phyloP scores from a whole-genome alignment of 495 filamentous ascomycete species.

The Penicillium paradoxum region DNA sequence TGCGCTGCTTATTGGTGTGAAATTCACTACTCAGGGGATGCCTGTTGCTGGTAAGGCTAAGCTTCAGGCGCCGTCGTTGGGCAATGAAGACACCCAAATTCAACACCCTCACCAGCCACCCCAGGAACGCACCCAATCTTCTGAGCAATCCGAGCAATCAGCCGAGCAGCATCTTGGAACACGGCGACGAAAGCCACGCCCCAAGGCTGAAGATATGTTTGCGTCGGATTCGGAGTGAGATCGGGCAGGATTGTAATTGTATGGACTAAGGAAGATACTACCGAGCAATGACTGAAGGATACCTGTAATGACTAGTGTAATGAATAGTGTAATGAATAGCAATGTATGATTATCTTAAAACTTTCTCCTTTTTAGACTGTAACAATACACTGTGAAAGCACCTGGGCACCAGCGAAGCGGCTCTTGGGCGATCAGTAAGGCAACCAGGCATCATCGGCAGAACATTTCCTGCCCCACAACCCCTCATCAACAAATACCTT shows the following conservation, averaged over 20 bases:
- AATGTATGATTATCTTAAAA: background rate
- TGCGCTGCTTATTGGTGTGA: too few relatives aligned
- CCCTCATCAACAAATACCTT: conserved; percentile 33
- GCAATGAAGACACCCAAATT: conserved; percentile 3
- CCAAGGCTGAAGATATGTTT: conserved; percentile 94
- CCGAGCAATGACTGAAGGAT: background rate
- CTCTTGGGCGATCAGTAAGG: conserved; percentile 10
- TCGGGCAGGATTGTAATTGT: conserved; percentile 16
- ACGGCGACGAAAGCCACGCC: conserved; percentile 51
- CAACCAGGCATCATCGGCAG: conserved; percentile 22
- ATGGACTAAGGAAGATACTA: conserved; percentile 2
- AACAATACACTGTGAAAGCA: background rate
- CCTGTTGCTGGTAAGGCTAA: conserved; percentile 41
- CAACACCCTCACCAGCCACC: conserved; percentile 15
- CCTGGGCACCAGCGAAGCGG: too few relatives aligned
- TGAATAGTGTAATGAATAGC: background rate
- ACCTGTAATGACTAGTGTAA: background rate
- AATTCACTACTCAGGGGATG: conserved; percentile 55
- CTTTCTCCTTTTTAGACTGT: background rate
- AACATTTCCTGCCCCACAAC: conserved; percentile 29
- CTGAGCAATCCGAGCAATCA: conserved; percentile 15
- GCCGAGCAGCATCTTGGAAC: conserved; percentile 11
- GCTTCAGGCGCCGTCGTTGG: conserved; percentile 21
- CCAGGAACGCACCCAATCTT: conserved; percentile 8
- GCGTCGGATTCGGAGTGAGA: conserved; percentile 53